Conservation (phyloP, 805 yeast species). For the Candida krabiensis region DNA sequence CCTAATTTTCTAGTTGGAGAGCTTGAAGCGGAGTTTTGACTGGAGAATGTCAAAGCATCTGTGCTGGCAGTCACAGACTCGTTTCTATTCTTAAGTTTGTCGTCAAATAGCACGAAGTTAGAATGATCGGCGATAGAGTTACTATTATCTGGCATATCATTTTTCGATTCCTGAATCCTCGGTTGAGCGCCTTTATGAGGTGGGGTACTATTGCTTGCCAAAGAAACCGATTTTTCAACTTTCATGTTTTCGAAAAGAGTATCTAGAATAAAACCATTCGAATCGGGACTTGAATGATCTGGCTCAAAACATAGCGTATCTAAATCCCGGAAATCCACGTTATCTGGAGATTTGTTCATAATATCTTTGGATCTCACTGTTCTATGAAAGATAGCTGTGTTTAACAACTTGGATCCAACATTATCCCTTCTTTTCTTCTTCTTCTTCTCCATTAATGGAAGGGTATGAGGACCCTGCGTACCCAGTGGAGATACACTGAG, state of each 20-base stretch:
- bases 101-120: not conserved
- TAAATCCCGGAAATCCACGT: conserved; percentile 5
- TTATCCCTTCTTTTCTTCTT: conserved; percentile 5
- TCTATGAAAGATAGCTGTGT: conserved; percentile 6
- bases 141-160: not conserved
- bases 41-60: not conserved
- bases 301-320: conserved; percentile 22
- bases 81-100: not conserved
- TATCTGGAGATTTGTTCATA: not conserved
- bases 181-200: not conserved
- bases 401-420: conserved; percentile 9
- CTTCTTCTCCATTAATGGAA: conserved; percentile 4
- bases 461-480: conserved; percentile 4
- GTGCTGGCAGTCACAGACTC: too few species aligned
- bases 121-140: not conserved
- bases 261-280: conserved; percentile 10
- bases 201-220: not conserved
- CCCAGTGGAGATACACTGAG: conserved; percentile 11
- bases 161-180: not conserved
- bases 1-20: not conserved
- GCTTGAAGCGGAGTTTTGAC: not conserved
- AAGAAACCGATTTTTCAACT: not conserved
- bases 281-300: conserved; percentile 20
- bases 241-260: conserved; percentile 5
- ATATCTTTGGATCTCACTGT: conserved; percentile 2